Base-by-base conservation (phyloP, 73 alveolate genomes). In the Paramecium sonneborni region DNA sequence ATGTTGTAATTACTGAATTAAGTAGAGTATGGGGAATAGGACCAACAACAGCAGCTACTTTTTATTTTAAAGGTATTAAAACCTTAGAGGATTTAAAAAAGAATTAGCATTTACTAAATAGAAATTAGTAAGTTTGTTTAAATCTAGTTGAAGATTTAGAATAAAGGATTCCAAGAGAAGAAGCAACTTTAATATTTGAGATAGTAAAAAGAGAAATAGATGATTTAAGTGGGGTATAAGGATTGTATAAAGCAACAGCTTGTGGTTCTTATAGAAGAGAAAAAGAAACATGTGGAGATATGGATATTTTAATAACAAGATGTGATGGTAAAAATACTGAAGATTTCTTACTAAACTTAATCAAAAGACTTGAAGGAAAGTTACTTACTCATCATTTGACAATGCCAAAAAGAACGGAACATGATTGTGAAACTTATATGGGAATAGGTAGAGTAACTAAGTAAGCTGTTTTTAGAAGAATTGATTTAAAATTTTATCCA, bases 261-360 rank as follows among this genome's bases (percentile, higher is more conserved):
- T 97, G 99, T 76, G 99, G 99, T 1, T 94, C 98, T 21, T 98
- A 98, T 88, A 95, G 99, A 92, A 95, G 99, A 93, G 99, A 98
- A 28, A 97, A 92, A 84, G 93, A 96, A 91, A 88, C 97, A 21
- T 98, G 99, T 94, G 99, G 99, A 9, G 99, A 98, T 94, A 95
- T 98, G 76, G 99, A 98, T 93, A 93, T 98, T 10, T 92, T 98
- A 70, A 97, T 98, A 23, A 96, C 99, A 55, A 92, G 97, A 94
- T 95, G 93, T 58, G 96, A 96, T 94, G 95, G 95, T 21, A 92
- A 96, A 12, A 88, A 86, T 44, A 92, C 94, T 67, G 85, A 94
- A 12, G 98, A 97, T 34, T 96, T 97, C 11, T 85, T 98, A 72
- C 94, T 92, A 62, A 76, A 93, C 58, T 86, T 97, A 46, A 95